Base-by-base conservation (phyloP, 2,329 filamentous ascomycete genomes). In the Trichoderma endophyticum region DNA sequence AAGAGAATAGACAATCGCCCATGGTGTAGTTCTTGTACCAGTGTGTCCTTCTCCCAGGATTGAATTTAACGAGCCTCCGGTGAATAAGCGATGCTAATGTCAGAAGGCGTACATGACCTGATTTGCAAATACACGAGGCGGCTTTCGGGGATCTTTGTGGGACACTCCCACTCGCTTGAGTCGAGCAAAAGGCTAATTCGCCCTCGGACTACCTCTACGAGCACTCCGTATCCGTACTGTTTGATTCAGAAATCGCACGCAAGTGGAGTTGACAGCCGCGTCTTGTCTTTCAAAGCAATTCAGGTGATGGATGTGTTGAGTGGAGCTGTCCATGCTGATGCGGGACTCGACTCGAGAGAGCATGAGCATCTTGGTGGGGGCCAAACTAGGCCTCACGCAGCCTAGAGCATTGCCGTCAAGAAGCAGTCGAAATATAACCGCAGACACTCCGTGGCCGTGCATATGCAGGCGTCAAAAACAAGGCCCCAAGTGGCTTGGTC, bases 401-500 rank as follows among this genome's bases (percentile, higher is more conserved):
- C 24, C 65, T 68, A 68, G 66, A 9, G 34, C 56, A 28, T 15
- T 34, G 64, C 51, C 56, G 36, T 69, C 66, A 69, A 69, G 14
- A 60, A 32, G 36, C 66, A 32, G 28, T 60, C 28, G 66, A 69
- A 61, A 69, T 69, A 69, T 69, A 69, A 51, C 66, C 66, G 66
- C 54, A 69, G 66, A 69, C 65, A 69, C 36, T 69, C 66, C 66
- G 66, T 60, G 36, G 34, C 28, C 54, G 36, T 61, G 66, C 66
- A 61, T 69, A 48, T 61, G 66, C 54, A 69, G 54, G 66, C 66
- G 66, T 60, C 66, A 39, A 69, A 61, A n/a, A 28, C 66, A 69
- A 51, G 66, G 66, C 56, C 26, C 28, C 39, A 32, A 59, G 66
- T 69, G 66, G 66, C 65, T 48, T 68, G 65, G 65, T 60, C 56